Percentiles rank a stretch among this genome's conserved stretches.
Evolutionary conservation across 164 flowering plant species (phyloP).

Genomic region (Vitis riparia): DNA sequence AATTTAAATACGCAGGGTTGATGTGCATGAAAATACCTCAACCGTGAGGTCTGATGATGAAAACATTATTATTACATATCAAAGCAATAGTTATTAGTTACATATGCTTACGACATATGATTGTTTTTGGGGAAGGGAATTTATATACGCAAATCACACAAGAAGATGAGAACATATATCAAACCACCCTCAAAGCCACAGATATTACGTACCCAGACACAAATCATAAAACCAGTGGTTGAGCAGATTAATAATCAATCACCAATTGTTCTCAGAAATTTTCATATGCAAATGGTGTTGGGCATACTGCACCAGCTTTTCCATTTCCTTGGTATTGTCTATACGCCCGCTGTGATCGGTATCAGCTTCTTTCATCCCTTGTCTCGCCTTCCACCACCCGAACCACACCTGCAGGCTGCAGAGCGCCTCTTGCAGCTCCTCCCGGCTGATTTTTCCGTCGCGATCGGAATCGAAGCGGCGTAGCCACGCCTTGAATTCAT

Average conservation of each 20-base stretch:
- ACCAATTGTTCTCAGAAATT: slow-evolving; percentile 18
- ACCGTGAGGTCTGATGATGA: background rate
- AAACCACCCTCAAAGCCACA: background rate
- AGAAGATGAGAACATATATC: background rate
- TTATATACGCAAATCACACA: background rate
- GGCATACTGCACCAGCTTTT: slow-evolving; percentile 25
- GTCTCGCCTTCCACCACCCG: slow-evolving; percentile 33
- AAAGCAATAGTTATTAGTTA: background rate
- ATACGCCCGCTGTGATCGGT: slow-evolving; percentile 17
- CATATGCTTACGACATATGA: too few species aligned
- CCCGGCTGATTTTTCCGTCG: slow-evolving; percentile 34
- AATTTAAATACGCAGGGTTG: too few species aligned
- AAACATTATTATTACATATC: background rate
- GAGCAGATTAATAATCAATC: background rate
- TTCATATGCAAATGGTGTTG: slow-evolving; percentile 27
- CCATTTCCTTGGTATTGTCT: slow-evolving; percentile 19
- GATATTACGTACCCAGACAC: background rate
- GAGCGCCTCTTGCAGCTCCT: slow-evolving; percentile 33
- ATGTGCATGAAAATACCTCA: too few species aligned
- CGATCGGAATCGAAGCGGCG: slow-evolving; percentile 22
- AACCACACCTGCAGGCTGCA: slow-evolving; percentile 24
- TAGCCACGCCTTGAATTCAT: slow-evolving; percentile 40
- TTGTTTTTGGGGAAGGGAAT: too few species aligned
- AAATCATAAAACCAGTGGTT: background rate
- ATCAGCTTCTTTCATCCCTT: slow-evolving; percentile 34